Base-by-base conservation (phyloP, 208 protist genomes). In the Acanthamoeba triangularis region DNA sequence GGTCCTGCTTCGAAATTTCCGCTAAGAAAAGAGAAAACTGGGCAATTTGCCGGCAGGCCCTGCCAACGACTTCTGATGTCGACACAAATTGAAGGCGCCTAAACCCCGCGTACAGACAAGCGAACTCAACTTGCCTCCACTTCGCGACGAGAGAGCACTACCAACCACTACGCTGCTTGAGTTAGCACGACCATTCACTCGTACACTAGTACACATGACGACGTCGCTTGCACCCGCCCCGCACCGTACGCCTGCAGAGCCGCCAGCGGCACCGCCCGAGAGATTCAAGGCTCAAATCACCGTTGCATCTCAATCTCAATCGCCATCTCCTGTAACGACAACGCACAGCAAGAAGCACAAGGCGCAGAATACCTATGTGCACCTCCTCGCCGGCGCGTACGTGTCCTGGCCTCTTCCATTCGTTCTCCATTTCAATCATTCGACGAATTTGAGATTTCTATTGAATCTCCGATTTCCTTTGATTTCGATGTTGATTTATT, bases 371-470 rank as follows among this genome's bases (percentile, higher is more conserved):
- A 84, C 76, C n/a, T 84, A 52, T 18, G 76, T 84, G 41, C 76
- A 84, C 41, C 76, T 84, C 33, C 16, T 84, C 41, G 76, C 76
- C 41, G 76, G 76, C 76, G 76, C 76, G 76, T 84, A 84, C 41
- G 76, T 84, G 44, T 35, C 76, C 76, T 23, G 10, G n/a, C 37
- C 76, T 33, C 41, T 28, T 30, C 47, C 41, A 28, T 84, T 54
- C 85, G 30, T 67, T 91, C 61, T 91, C 37, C 1, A 37, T 44
- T 76, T 25, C 76, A 61, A 16, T 74, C 72, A 78, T 78, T 84
- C 28, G 52, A 94, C 47, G 23, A 76, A 94, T 69, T 84, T 67
- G 49, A 94, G 49, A 94, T 84, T 82, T 33, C 37, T 35, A 30
- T 25, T 0, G 41, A 94, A 94, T 82, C 56, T 33, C 56, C 54